Percentiles rank a stretch among this genome's conserved stretches.
Conservation (phyloP, 129 eudicot species). For the sunflower (Helianthus annuus) region HanXRQr2.0-SUNRISE NC_035445.2:127093321-127093820, state of each 20-base stretch:
- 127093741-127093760: too few species aligned
- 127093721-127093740: constrained; percentile 91
- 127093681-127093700: constrained; percentile 93
- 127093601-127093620: constrained; percentile 86
- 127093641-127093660: constrained; percentile 49
- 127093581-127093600: constrained; percentile 77
- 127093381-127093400: too few species aligned
- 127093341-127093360: too few species aligned
- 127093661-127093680: constrained; percentile 72
- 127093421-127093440: too few species aligned
- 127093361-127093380: too few species aligned
- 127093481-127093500: too few species aligned
- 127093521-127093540: constrained; percentile 72
- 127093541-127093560: constrained; percentile 75
- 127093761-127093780: too few species aligned
- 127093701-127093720: constrained; percentile 94
- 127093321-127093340: too few species aligned
- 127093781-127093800: too few species aligned
- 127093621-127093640: constrained; percentile 83
- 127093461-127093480: neutral
- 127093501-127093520: constrained; percentile 7
- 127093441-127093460: too few species aligned
- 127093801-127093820: too few species aligned
- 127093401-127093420: too few species aligned
- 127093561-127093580: constrained; percentile 78